Conservation (phyloP, 139 green algal genomes). For the Chlamydomonas asymmetrica region DNA sequence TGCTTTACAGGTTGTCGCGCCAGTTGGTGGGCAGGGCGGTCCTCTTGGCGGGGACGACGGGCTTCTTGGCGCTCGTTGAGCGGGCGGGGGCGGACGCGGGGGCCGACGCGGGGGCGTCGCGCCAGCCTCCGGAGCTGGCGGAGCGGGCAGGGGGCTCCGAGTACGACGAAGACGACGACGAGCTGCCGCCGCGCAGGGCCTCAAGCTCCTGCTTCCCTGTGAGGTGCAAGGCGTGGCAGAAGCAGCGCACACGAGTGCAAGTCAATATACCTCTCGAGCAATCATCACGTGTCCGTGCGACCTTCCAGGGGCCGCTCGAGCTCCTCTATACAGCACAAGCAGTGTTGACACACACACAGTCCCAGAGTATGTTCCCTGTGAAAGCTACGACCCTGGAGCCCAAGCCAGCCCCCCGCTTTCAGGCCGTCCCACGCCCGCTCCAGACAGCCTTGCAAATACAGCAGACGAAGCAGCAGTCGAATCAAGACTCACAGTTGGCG, state of each 20-base stretch:
- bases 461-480: neutral
- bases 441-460: neutral
- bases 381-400: neutral
- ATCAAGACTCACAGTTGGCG: neutral
- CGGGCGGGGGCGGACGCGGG: neutral
- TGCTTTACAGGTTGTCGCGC: slow-evolving; percentile 22
- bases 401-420: neutral
- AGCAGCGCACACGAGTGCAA: neutral
- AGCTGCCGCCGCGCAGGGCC: slow-evolving; percentile 7
- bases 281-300: neutral
- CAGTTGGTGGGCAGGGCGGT: slow-evolving; percentile 26
- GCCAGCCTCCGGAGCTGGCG: slow-evolving; percentile 4
- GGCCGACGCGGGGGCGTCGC: neutral
- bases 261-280: neutral
- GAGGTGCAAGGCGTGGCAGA: neutral
- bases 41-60: slow-evolving; percentile 1
- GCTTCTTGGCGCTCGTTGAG: slow-evolving; percentile 3
- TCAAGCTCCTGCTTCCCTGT: slow-evolving; percentile 31
- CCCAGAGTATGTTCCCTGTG: neutral
- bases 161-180: neutral
- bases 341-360: neutral
- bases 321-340: slow-evolving; percentile 24
- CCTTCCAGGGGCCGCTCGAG: slow-evolving; percentile 15
- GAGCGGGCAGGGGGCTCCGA: slow-evolving; percentile 5
- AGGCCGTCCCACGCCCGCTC: neutral